These are phyloP conservation scores for Chaetoscypha palmicola DNA, from an alignment of 2,329 filamentous ascomycete genomes.

Conservation along the genomic window DNA sequence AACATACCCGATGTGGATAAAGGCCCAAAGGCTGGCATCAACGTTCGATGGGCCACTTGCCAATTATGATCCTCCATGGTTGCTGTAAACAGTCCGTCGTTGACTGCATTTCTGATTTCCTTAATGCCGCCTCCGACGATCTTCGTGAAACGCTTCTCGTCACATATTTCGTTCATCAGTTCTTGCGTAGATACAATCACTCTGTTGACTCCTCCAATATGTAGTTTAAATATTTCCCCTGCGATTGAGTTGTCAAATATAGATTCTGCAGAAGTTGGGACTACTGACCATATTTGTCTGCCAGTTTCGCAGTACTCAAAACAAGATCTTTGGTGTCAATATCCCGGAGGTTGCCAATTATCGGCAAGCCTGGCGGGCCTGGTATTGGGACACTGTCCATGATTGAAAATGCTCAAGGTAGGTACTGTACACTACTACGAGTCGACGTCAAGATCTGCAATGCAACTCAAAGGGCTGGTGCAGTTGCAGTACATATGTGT, in stretches of 20 bases:
- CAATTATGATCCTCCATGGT: slow-evolving; percentile 46
- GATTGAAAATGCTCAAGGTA: neutral
- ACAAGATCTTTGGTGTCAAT: neutral
- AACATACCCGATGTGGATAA: slow-evolving; percentile 61
- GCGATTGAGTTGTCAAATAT: no score
- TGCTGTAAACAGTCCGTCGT: slow-evolving; percentile 11
- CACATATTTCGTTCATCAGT: neutral
- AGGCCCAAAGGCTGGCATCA: slow-evolving; percentile 63
- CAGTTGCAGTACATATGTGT: no score
- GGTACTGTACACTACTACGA: no score
- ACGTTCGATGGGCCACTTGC: slow-evolving; percentile 57
- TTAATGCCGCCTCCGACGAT: neutral
- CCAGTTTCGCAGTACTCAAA: neutral
- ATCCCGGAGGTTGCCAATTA: neutral
- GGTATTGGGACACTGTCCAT: neutral
- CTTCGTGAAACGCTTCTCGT: neutral
- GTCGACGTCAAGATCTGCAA: no score
- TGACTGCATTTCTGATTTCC: neutral
- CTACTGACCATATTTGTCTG: neutral
- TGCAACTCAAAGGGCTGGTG: no score
- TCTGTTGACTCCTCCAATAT: neutral
- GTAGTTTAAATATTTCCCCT: neutral
- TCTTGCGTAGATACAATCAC: neutral
- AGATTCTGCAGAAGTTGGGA: no score
- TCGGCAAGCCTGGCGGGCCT: neutral